phyloP scores from a whole-genome alignment of 768 basidiomycete species.

The Lepiota subincarnata region DNA sequence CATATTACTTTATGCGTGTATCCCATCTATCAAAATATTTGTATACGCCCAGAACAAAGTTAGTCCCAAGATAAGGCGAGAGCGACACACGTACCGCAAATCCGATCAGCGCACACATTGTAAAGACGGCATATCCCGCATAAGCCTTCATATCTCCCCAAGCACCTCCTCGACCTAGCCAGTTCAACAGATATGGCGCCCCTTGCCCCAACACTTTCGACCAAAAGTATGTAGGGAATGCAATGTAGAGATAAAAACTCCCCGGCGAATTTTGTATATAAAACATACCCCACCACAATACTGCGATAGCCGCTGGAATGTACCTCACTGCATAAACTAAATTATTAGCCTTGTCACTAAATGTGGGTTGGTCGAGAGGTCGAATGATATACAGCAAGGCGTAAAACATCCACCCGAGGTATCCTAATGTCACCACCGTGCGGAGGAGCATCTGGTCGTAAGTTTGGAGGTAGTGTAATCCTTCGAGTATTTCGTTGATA shows the following conservation, averaged over 20 bases:
- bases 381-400: conserved; percentile 55
- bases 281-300: conserved; percentile 48
- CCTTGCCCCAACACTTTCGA: conserved; percentile 40
- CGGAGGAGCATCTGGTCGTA: conserved; percentile 77
- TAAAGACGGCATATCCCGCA: conserved; percentile 31
- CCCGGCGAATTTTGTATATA: conserved; percentile 58
- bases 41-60: not conserved
- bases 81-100: conserved; percentile 21
- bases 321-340: conserved; percentile 4
- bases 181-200: conserved; percentile 8
- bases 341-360: not conserved
- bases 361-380: conserved; percentile 23
- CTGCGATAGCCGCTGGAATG: conserved; percentile 18
- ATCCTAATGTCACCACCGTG: conserved; percentile 64
- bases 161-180: not conserved
- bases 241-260: conserved; percentile 72
- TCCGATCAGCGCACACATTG: conserved; percentile 72
- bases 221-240: conserved; percentile 81
- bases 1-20: conserved; percentile 71
- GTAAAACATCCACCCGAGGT: conserved; percentile 78
- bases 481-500: conserved; percentile 50
- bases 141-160: conserved; percentile 14
- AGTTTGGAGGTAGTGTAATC: conserved; percentile 77
- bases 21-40: conserved; percentile 52
- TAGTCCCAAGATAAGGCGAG: not conserved